These are phyloP conservation scores for Daldinia sp. DNA, from an alignment of 2,329 filamentous ascomycete genomes.

Conservation along the genomic window DNA sequence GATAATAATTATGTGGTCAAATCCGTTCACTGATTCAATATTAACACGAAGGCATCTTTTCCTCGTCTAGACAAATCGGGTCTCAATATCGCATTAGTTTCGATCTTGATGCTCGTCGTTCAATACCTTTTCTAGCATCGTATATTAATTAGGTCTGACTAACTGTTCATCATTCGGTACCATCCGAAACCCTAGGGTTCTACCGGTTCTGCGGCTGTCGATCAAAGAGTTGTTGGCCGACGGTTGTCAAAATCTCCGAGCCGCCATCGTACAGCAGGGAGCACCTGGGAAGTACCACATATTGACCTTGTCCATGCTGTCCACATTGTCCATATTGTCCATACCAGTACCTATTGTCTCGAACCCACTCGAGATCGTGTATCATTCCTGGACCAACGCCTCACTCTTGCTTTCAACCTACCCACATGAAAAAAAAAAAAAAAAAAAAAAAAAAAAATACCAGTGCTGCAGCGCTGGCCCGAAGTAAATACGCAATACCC, in stretches of 20 bases:
- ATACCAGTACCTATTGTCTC: slow-evolving; percentile 1
- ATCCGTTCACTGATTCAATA: background rate
- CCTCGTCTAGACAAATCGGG: background rate
- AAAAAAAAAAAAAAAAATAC: no score
- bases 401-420: background rate
- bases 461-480: background rate
- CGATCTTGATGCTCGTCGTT: slow-evolving; percentile 1
- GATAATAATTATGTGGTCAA: no score
- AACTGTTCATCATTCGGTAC: slow-evolving; percentile 10
- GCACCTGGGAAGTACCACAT: no score
- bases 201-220: slow-evolving; percentile 8
- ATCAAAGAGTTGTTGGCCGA: slow-evolving; percentile 22
- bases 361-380: slow-evolving; percentile 14
- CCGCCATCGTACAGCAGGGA: slow-evolving; percentile 25
- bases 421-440: no score
- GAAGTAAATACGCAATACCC: background rate
- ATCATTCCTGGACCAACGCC: slow-evolving; percentile 6
- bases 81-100: slow-evolving; percentile 11
- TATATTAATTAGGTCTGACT: background rate
- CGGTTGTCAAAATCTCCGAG: slow-evolving; percentile 26
- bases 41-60: background rate
- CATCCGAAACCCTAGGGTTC: slow-evolving; percentile 15
- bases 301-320: no score
- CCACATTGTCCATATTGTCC: no score
- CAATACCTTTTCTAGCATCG: background rate